Evolutionary conservation across 1,284 basidiomycete genomes (phyloP).

Genomic region (Apiotrichum sp.): DNA sequence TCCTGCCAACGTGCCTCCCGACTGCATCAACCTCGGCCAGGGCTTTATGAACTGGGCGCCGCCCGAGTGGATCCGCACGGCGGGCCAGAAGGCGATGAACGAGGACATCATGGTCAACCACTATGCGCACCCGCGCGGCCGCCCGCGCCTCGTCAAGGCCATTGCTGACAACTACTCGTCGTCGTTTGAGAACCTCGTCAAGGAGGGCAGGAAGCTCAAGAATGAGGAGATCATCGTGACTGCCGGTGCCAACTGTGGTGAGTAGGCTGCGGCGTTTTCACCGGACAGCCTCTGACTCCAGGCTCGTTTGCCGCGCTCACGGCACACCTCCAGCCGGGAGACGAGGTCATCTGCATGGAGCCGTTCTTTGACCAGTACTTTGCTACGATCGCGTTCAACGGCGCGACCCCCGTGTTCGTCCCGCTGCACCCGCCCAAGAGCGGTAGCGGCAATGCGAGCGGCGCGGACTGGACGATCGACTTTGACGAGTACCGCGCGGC

Average conservation of each 20-base stretch:
- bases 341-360: conserved; percentile 98
- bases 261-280: conserved; percentile 11
- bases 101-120: conserved; percentile 65
- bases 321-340: conserved; percentile 80
- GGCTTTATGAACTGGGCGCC: conserved; percentile 84
- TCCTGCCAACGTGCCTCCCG: conserved; percentile 71
- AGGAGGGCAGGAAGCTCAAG: conserved; percentile 61
- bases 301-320: conserved; percentile 85
- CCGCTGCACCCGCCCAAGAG: conserved; percentile 76
- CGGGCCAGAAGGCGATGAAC: conserved; percentile 65
- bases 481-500: conserved; percentile 76
- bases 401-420: conserved; percentile 86
- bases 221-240: conserved; percentile 90
- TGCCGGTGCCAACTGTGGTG: conserved; percentile 92
- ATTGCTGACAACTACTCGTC: conserved; percentile 71
- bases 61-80: conserved; percentile 72
- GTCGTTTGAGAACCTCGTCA: conserved; percentile 53
- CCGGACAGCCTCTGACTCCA: conserved; percentile 32
- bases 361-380: conserved; percentile 98
- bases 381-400: conserved; percentile 85
- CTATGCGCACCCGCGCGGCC: conserved; percentile 84
- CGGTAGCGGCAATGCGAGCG: conserved; percentile 56
- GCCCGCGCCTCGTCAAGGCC: conserved; percentile 75
- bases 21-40: conserved; percentile 87
- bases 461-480: conserved; percentile 77